A percentile compares a stretch with the other conserved stretches of the same genome.
These are phyloP conservation scores for Crithidia expoeki DNA, from an alignment of 208 protist species.

Conservation along the genomic window DNA sequence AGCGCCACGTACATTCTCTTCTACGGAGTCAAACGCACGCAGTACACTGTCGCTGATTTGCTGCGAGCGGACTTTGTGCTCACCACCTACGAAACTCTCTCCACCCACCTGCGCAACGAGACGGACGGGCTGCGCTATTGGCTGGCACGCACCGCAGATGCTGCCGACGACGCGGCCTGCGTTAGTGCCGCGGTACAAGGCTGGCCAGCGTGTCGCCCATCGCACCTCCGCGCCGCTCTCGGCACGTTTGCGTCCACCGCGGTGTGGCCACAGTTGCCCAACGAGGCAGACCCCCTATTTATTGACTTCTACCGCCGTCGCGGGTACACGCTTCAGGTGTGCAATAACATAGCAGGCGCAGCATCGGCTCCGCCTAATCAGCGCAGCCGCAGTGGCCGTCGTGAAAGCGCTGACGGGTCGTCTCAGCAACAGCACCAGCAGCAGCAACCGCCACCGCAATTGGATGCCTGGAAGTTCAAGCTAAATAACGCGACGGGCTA, in stretches of 20 bases:
- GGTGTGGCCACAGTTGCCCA: conserved; percentile 20
- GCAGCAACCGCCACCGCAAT: not conserved
- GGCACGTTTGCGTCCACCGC: conserved; percentile 13
- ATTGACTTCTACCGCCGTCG: conserved; percentile 6
- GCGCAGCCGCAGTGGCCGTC: not conserved
- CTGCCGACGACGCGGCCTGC: conserved; percentile 20
- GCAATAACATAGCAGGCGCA: not conserved
- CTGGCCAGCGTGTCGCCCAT: conserved; percentile 14
- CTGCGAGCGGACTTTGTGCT: conserved; percentile 55
- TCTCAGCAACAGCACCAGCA: not conserved
- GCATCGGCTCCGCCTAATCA: too few relatives aligned
- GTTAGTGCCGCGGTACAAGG: conserved; percentile 18
- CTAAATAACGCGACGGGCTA: too few relatives aligned
- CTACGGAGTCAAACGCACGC: conserved; percentile 44
- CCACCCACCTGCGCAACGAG: conserved; percentile 52
- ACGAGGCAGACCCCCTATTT: not conserved
- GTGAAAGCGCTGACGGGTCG: not conserved
- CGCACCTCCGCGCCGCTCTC: conserved; percentile 10
- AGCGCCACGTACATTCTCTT: conserved; percentile 51
- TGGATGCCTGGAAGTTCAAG: conserved; percentile 15
- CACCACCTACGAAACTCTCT: conserved; percentile 74
- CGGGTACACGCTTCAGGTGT: not conserved
- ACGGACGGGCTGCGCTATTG: conserved; percentile 20
- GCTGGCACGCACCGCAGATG: conserved; percentile 10
- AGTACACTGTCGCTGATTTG: conserved; percentile 49